Evolutionary conservation across 805 yeast species (phyloP).

Genomic region (Lipomyces yamadae): DNA sequence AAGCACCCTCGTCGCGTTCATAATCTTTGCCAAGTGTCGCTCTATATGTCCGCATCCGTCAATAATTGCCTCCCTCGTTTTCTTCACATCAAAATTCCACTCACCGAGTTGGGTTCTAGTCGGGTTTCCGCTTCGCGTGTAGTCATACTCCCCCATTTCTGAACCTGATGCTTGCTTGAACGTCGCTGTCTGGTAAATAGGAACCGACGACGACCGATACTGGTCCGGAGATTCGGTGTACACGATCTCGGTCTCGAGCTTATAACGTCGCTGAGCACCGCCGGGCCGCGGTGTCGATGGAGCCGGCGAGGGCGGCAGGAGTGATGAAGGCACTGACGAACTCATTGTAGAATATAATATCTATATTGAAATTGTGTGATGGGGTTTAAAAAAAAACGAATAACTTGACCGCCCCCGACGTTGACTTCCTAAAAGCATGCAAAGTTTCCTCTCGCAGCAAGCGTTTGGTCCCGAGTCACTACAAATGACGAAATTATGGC

Average conservation of each 20-base stretch:
- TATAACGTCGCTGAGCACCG: constrained; percentile 47
- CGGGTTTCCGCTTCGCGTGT: constrained; percentile 93
- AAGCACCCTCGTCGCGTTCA: constrained; percentile 74
- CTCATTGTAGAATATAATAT: not conserved
- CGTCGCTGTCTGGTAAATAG: constrained; percentile 92
- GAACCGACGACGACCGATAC: constrained; percentile 80
- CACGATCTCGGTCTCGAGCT: constrained; percentile 73
- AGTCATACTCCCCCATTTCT: constrained; percentile 81
- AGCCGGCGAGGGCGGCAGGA: constrained; percentile 47
- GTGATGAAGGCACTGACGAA: not conserved
- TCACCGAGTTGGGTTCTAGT: constrained; percentile 68
- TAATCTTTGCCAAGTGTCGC: constrained; percentile 73
- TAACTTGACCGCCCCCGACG: not conserved
- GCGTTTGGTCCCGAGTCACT: not conserved
- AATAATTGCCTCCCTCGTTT: not conserved
- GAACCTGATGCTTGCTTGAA: constrained; percentile 77
- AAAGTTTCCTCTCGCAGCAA: not conserved
- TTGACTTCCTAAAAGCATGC: not conserved
- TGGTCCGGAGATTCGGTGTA: constrained; percentile 66
- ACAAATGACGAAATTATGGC: not conserved
- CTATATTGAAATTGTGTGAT: not conserved
- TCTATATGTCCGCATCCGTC: constrained; percentile 47
- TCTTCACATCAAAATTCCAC: not conserved
- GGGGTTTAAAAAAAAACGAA: not conserved
- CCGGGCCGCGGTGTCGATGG: constrained; percentile 45